Evolutionary conservation across 306 rosid genomes (phyloP), one percentile per base, ranked within the genome.

Genomic region (Chamaecrista fasciculata): DNA sequence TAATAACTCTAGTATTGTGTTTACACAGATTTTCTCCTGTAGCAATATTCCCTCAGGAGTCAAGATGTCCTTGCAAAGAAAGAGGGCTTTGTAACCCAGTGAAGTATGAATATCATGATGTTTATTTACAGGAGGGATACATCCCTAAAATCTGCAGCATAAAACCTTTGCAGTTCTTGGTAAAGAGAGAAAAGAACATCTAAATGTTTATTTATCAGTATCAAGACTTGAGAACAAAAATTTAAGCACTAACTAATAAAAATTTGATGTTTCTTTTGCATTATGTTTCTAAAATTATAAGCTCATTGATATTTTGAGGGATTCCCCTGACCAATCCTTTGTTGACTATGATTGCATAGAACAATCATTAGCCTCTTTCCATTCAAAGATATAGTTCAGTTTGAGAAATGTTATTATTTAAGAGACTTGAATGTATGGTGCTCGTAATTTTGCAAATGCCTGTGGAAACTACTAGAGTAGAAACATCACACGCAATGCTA

Each of bases 31-130:
- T 70, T 55, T 78, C 47, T 14, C 21, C 48, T 52, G 62, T 46
- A 59, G 66, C 56, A 55, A 31, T 58, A 48, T 74, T 20, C 25
- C 43, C 70, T 44, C 49, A 52, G 55, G 68, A 29, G 67, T 44
- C 49, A 52, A 48, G 68, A 29, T 66, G 69, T 47, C 46, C 74
- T 10, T 51, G 8, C 68, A 28, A 64, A 62, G 62, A 42, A 58
- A 62, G 53, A 43, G 76, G 66, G 53, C 59, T 47, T 74, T 39
- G 65, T 47, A 78, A 53, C 72, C 60, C 25, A 37, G 47, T 75
- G 72, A 71, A 75, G 81, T 73, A 49, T 67, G 76, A 71, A 58
- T 66, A 71, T n/a, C n/a, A n/a, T n/a, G 70, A 75, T 82, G 83
- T 63, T 77, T 14, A 48, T 19, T 69, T 33, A 42, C 68, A 69